phyloP scores from a whole-genome alignment of 2,329 filamentous ascomycete species.

The Xylariaceae sp. region DNA sequence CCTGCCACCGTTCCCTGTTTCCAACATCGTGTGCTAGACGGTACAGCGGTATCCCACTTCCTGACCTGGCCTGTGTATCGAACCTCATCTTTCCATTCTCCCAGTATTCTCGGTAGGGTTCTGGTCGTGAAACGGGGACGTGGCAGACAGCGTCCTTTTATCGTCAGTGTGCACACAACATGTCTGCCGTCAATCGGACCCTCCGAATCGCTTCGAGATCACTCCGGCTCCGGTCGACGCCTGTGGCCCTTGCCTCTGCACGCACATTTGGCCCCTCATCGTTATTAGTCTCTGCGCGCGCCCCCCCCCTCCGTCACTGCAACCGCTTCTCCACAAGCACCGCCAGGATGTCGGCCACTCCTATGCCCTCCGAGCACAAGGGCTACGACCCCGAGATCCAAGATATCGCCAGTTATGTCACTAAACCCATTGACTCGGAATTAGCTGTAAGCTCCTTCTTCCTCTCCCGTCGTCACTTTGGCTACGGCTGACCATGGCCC shows the following conservation, averaged over 20 bases:
- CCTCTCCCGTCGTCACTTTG: conserved; percentile 17
- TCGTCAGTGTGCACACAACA: conserved; percentile 20
- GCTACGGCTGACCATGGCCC: conserved; percentile 25
- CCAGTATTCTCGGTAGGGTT: no score
- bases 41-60: no score
- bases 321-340: conserved; percentile 46
- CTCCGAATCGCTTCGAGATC: conserved; percentile 51
- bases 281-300: conserved; percentile 29
- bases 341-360: conserved; percentile 43
- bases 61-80: no score
- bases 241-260: conserved; percentile 18
- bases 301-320: conserved; percentile 30
- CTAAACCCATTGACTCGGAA: conserved; percentile 83
- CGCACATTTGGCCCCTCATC: conserved; percentile 34
- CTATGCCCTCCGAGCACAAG: conserved; percentile 45
- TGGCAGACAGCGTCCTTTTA: no score
- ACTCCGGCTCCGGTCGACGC: conserved; percentile 41
- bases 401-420: conserved; percentile 92
- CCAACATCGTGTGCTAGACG: no score
- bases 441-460: conserved; percentile 67
- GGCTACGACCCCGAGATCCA: conserved; percentile 88
- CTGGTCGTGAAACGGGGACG: no score
- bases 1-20: not conserved
- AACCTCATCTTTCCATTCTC: no score
- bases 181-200: conserved; percentile 52